These are phyloP conservation scores for Aethionema arabicum DNA, from an alignment of 345 rosid genomes.

Conservation along the genomic window DNA sequence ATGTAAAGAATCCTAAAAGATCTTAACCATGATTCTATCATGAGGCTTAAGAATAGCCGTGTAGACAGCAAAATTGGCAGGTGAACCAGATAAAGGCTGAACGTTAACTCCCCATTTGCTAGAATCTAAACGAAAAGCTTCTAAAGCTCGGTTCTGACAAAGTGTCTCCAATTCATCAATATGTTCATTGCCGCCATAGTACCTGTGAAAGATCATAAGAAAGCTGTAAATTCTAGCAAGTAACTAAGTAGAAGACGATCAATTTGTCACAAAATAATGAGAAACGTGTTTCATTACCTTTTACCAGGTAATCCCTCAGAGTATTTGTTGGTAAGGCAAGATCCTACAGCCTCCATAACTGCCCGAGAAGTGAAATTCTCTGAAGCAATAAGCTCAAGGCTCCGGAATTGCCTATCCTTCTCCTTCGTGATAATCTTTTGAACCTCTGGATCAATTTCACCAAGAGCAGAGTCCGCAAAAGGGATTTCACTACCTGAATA, in stretches of 20 bases:
- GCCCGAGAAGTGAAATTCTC: constrained; percentile 94
- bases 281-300: constrained; percentile 49
- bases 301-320: constrained; percentile 96
- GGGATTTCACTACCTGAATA: constrained; percentile 45
- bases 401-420: constrained; percentile 81
- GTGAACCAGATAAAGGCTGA: constrained; percentile 94
- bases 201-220: constrained; percentile 42
- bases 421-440: constrained; percentile 60
- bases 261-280: neutral
- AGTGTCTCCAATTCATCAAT: constrained; percentile 89
- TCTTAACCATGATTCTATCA: constrained; percentile 79
- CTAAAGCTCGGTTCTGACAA: constrained; percentile 82
- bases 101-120: constrained; percentile 91
- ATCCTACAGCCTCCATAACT: constrained; percentile 96
- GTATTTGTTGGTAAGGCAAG: constrained; percentile 90
- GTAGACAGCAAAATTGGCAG: constrained; percentile 95
- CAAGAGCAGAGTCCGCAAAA: constrained; percentile 56
- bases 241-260: neutral
- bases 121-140: constrained; percentile 70
- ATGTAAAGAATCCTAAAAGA: neutral
- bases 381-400: constrained; percentile 91
- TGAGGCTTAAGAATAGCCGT: constrained; percentile 88
- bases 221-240: constrained; percentile 11
- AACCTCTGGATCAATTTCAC: constrained; percentile 81
- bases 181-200: constrained; percentile 91